Evolutionary conservation across 805 yeast genomes (phyloP), one percentile per base, ranked within the genome.

Genomic region (Candida tibetensis): DNA sequence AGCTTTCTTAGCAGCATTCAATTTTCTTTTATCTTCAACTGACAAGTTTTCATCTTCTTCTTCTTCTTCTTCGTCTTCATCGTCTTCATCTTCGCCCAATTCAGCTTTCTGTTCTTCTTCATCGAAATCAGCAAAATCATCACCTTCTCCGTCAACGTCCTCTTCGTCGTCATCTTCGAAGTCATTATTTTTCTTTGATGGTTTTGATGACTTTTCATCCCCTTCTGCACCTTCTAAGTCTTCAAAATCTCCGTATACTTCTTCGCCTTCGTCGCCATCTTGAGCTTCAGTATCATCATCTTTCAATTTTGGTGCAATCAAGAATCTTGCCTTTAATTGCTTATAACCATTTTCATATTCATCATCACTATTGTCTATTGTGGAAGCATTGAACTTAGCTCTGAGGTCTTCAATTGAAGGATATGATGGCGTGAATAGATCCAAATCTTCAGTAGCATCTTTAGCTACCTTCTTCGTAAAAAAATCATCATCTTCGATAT

Each of bases 1-100:
- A 47, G 90, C 97, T 54, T 93, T 95, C 69, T 85, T 89, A 44
- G 82, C 79, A 2, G 97, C 95, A 54, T 90, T 90, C 37, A 78
- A 64, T 36, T 77, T 81, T 58, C 98, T 79, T 58, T 80, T 82
- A 55, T 85, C 81, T 41, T 83, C 95, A 25, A 83, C 65, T 1
- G 91, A 67, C 32, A 79, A 48, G 29, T 61, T 66, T 32, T 62
- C 61, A 5, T 59, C 65, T 3, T 64, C 72, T 9, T 64, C 73
- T 1, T 52, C 62, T 3, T 60, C 74, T 6, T 62, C 70, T 6
- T 66, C 73, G 4, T 69, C 75, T 21, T 69, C 69, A 26, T 66
- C 65, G 6, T 64, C 53, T n/a, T 53, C 58, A 4, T 56, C 62
- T n/a, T 46, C 50, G n/a, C 52, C 57, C 43, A 68, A 71, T 32